Evolutionary conservation across 352 stramenopile species (phyloP), one percentile per base, ranked within the genome.

Genomic region (Peronospora destructor): DNA sequence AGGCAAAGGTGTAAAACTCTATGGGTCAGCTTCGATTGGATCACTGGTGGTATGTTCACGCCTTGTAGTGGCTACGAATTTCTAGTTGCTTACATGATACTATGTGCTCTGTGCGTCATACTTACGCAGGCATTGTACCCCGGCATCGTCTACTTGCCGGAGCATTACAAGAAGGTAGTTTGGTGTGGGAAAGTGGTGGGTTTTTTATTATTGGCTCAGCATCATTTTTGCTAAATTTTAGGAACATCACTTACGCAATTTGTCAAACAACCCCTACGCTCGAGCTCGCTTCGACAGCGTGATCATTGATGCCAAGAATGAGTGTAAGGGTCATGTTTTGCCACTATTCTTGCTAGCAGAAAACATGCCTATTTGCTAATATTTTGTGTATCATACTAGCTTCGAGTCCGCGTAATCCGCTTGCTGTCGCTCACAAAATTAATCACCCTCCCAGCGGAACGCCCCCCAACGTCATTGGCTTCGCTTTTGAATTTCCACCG

Each of bases 371-470:
- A 8, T 34, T 35, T 8, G 14, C 41, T 68, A 14, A 65, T 26
- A 30, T 43, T 42, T 50, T 43, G 12, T 49, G n/a, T 34, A 16
- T 2, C 38, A 13, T 43, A 41, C 7, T 36, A 93, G 82, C 76
- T 1, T 71, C 72, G 0, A 70, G 61, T 17, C 77, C 76, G 1
- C 59, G 64, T 4, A 94, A 94, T 38, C 67, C 70, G 8, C 64
- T 91, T 30, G 80, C 76, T 13, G 66, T 94, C 2, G 83, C 71
- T 17, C 83, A 94, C 61, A 91, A 89, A 59, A 90, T 94, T 55
- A 94, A 94, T 53, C 83, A 94, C 23, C 83, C 83, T 35, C 80
- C 83, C 0, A 63, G 53, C 5, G 79, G 75, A 40, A 74, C 66
- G 4, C 55, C 66, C 25, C 83, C 83, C 8, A 94, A 94, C 19